These are phyloP conservation scores for Ciborinia camelliae DNA, from an alignment of 2,329 filamentous ascomycete species.

Conservation along the genomic window DNA sequence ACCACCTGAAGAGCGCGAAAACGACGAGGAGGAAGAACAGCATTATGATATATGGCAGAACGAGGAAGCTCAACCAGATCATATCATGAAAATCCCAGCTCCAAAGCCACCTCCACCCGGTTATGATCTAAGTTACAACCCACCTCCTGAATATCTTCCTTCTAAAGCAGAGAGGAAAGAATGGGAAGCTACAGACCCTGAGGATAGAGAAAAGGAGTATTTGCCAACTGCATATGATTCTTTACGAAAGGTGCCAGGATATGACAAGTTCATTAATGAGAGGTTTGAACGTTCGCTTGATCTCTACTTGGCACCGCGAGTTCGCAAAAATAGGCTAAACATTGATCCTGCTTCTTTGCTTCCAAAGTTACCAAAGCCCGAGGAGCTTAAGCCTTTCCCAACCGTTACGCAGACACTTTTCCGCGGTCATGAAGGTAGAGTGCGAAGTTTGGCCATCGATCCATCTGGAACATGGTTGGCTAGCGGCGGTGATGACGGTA, in stretches of 20 bases:
- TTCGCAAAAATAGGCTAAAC: constrained; percentile 90
- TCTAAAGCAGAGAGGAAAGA: constrained; percentile 76
- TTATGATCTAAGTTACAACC: constrained; percentile 95
- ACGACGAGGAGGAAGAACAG: constrained; percentile 68
- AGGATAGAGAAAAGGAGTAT: constrained; percentile 88
- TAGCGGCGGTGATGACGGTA: constrained; percentile 91
- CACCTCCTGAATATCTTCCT: constrained; percentile 89
- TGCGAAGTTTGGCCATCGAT: constrained; percentile 80
- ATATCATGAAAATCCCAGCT: constrained; percentile 91
- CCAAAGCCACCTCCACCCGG: constrained; percentile 91
- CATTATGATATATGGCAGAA: constrained; percentile 90
- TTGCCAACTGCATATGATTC: constrained; percentile 79
- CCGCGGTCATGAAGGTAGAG: constrained; percentile 81
- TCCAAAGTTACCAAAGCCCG: constrained; percentile 87
- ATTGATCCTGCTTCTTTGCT: constrained; percentile 92
- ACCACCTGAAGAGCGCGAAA: constrained; percentile 65
- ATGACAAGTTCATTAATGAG: constrained; percentile 87
- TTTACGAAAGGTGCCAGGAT: constrained; percentile 87
- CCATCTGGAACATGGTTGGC: constrained; percentile 83
- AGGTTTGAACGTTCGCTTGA: constrained; percentile 94
- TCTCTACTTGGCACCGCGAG: constrained; percentile 87
- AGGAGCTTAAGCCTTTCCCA: constrained; percentile 92
- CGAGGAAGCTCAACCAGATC: constrained; percentile 75
- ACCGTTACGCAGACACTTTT: constrained; percentile 86
- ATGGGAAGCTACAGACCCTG: constrained; percentile 84